These are phyloP conservation scores for Sporothrix dimorphospora DNA, from an alignment of 2,329 filamentous ascomycete genomes.

Conservation along the genomic window DNA sequence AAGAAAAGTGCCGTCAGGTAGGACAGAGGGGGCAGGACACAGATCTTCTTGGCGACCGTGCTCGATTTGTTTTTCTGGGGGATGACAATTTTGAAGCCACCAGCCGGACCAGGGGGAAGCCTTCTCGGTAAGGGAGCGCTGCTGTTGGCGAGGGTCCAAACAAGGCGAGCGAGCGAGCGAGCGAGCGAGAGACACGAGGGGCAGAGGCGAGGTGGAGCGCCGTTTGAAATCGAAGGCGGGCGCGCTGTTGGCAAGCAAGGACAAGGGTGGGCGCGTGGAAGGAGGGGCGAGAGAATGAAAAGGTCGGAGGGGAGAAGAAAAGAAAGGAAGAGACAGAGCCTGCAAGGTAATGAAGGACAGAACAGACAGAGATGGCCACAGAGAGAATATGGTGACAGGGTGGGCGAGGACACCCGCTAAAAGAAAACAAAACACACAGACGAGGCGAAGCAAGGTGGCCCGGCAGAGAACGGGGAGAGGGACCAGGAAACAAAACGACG, in stretches of 20 bases:
- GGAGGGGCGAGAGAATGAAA: not conserved
- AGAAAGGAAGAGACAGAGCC: not conserved
- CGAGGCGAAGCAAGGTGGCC: conserved; percentile 1
- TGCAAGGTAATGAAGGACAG: not conserved
- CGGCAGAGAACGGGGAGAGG: not conserved
- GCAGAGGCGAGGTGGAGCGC: not conserved
- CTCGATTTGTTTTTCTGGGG: conserved; percentile 14
- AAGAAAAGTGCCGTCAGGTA: conserved; percentile 22
- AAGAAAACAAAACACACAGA: not conserved
- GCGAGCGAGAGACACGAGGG: conserved; percentile 22
- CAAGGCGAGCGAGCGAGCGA: conserved; percentile 5
- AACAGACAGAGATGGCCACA: not conserved
- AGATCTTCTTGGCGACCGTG: conserved; percentile 26
- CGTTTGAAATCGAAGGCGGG: conserved; percentile 8
- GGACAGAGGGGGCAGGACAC: conserved; percentile 26
- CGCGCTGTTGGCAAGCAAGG: conserved; percentile 10
- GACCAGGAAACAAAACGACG: not conserved
- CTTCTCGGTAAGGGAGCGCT: conserved; percentile 18
- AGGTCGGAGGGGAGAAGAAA: not conserved
- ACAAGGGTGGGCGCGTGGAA: conserved; percentile 15
- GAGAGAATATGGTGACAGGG: not conserved
- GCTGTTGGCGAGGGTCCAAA: conserved; percentile 18
- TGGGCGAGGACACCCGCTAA: not conserved
- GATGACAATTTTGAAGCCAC: conserved; percentile 22
- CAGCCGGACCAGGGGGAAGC: conserved; percentile 17